These are phyloP conservation scores for Suillus variegatus DNA, from an alignment of 768 basidiomycete species.

Conservation along the genomic window DNA sequence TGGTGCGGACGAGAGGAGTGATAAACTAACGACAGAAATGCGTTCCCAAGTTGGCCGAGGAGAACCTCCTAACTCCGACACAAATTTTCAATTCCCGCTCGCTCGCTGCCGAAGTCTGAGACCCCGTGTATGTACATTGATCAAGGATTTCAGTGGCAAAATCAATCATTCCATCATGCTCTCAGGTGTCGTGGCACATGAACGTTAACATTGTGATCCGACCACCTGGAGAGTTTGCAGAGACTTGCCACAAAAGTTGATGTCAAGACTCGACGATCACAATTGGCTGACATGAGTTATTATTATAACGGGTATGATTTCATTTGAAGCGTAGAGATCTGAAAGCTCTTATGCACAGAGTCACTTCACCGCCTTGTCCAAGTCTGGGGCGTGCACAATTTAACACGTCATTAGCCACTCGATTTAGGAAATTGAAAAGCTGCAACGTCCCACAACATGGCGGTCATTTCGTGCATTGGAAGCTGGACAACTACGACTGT, in stretches of 20 bases:
- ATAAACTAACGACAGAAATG: conserved; percentile 14
- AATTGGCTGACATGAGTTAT: neutral
- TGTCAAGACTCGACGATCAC: neutral
- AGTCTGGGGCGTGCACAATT: neutral
- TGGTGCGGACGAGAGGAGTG: conserved; percentile 25
- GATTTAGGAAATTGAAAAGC: neutral
- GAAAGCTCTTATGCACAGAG: neutral
- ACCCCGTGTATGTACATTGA: neutral
- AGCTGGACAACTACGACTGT: neutral
- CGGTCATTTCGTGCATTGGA: neutral
- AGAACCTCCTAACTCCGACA: conserved; percentile 13
- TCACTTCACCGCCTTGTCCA: neutral
- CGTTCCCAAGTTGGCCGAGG: conserved; percentile 1
- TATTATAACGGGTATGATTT: neutral
- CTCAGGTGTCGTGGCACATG: neutral
- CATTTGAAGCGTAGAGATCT: neutral
- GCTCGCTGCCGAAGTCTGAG: neutral
- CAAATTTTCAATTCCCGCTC: conserved; percentile 10
- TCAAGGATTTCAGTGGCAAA: neutral
- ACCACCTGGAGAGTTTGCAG: neutral
- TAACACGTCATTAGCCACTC: neutral
- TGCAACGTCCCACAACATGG: neutral
- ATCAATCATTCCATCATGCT: neutral
- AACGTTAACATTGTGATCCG: neutral
- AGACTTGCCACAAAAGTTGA: neutral